These are phyloP conservation scores for Fusarium sambucinum DNA, from an alignment of 2,329 filamentous ascomycete genomes.

Conservation along the genomic window DNA sequence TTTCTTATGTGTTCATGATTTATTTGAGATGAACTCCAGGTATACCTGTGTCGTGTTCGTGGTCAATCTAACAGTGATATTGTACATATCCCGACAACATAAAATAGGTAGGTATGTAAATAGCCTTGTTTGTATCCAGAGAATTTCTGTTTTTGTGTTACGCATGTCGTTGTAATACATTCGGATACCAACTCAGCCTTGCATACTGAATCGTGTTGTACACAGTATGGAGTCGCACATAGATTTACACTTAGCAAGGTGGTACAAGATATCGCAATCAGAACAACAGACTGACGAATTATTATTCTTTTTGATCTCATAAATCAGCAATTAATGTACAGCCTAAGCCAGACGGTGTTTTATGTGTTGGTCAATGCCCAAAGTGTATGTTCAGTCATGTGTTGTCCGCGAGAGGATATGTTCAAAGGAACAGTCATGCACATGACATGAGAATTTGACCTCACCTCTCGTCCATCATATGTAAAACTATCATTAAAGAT, in stretches of 20 bases:
- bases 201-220: not conserved
- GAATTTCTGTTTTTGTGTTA: not conserved
- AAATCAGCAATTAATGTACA: not conserved
- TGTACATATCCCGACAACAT: not conserved
- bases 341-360: not conserved
- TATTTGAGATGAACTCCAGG: not conserved
- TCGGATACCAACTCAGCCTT: constrained; percentile 13
- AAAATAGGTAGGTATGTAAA: not conserved
- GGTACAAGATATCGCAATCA: not conserved
- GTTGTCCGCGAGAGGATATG: not conserved
- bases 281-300: not conserved
- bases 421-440: not conserved
- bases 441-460: not conserved
- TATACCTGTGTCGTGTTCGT: not conserved
- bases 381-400: not conserved
- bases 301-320: not conserved
- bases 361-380: not conserved
- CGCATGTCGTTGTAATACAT: constrained; percentile 2
- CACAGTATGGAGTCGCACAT: not conserved
- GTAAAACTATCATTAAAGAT: not conserved
- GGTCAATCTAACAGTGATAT: not conserved
- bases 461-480: not conserved
- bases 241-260: not conserved
- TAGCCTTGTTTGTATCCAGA: not conserved
- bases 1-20: constrained; percentile 2